phyloP scores from a whole-genome alignment of 306 rosid species.

The Echinosophora koreensis region DNA sequence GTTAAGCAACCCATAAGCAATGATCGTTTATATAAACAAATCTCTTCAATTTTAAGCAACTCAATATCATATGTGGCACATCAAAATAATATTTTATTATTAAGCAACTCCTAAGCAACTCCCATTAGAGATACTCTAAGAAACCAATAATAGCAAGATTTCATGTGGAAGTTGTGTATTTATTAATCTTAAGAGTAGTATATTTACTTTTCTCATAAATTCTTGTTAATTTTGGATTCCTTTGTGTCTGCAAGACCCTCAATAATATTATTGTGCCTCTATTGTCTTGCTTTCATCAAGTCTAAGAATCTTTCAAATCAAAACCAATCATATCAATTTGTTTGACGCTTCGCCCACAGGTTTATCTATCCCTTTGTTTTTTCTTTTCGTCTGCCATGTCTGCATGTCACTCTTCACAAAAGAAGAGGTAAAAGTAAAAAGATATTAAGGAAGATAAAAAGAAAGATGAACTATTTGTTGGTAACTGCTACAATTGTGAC shows the following conservation, averaged over 20 bases:
- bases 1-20: too few species aligned
- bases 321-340: constrained; percentile 44
- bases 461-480: background rate
- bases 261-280: constrained; percentile 2
- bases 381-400: constrained; percentile 37
- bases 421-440: constrained; percentile 16
- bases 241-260: background rate
- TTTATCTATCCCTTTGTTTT: constrained; percentile 42
- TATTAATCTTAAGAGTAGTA: too few species aligned
- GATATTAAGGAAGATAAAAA: background rate
- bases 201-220: too few species aligned
- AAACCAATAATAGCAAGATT: too few species aligned
- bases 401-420: constrained; percentile 5
- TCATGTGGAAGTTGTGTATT: too few species aligned
- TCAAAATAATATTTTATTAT: too few species aligned
- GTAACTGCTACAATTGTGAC: constrained; percentile 36
- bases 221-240: too few species aligned
- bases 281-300: constrained; percentile 45
- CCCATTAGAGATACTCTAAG: too few species aligned
- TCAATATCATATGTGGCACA: too few species aligned
- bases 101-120: too few species aligned
- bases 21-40: too few species aligned
- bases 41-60: too few species aligned
- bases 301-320: constrained; percentile 55
- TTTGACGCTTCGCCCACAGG: constrained; percentile 3